A percentile compares a stretch with the other conserved stretches of the same genome.
These are phyloP conservation scores for Clavariopsis aquatica DNA, from an alignment of 495 filamentous ascomycete genomes.

Conservation along the genomic window DNA sequence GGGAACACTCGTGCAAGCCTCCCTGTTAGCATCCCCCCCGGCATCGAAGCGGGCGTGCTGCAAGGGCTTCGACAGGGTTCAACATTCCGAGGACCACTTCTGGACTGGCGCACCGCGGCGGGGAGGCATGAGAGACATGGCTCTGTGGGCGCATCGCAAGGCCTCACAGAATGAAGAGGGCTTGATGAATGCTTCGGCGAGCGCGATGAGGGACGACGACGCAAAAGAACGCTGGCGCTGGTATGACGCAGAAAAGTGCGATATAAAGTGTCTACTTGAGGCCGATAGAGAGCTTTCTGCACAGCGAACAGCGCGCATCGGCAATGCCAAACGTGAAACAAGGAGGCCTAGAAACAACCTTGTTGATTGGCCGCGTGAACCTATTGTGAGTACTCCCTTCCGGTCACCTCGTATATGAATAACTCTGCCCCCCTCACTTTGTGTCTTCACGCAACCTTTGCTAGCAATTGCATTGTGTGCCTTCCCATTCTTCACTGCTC, in stretches of 20 bases:
- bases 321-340: conserved; percentile 37
- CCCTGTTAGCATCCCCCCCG: conserved; percentile 20
- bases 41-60: conserved; percentile 9
- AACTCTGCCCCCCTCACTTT: conserved; percentile 19
- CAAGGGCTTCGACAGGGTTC: conserved; percentile 29
- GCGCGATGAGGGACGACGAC: conserved; percentile 16
- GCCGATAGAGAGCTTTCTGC: conserved; percentile 8
- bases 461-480: conserved; percentile 15
- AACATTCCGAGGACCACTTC: conserved; percentile 28
- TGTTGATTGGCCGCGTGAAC: neutral
- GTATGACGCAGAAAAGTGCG: conserved; percentile 16
- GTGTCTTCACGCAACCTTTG: conserved; percentile 14
- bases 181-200: conserved; percentile 19
- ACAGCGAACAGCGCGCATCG: conserved; percentile 21
- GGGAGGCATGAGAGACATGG: conserved; percentile 23
- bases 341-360: conserved; percentile 32
- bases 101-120: conserved; percentile 25
- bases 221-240: conserved; percentile 24
- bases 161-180: conserved; percentile 29
- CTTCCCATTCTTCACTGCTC: conserved; percentile 16
- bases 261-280: conserved; percentile 34
- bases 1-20: conserved; percentile 25
- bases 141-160: conserved; percentile 26
- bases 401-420: conserved; percentile 30
- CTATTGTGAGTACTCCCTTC: conserved; percentile 21